phyloP scores from a whole-genome alignment of 2,329 filamentous ascomycete species.

The Trichoderma sp. region DNA sequence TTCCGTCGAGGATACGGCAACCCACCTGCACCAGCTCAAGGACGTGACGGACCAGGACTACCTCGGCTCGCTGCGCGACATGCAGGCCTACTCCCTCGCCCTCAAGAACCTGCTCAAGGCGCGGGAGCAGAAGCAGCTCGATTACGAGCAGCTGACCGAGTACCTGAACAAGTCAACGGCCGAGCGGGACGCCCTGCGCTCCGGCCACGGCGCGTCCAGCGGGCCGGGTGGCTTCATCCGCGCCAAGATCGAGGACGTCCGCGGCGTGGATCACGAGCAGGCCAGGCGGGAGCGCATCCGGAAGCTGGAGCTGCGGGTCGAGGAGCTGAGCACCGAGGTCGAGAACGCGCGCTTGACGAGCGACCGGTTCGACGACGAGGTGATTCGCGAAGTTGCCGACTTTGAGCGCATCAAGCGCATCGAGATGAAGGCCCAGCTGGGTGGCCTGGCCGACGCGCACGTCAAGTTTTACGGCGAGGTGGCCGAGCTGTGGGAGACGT shows the following conservation, averaged over 20 bases:
- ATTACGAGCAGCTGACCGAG: slow-evolving; percentile 93
- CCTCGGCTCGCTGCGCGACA: slow-evolving; percentile 86
- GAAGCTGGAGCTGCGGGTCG: slow-evolving; percentile 89
- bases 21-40: slow-evolving; percentile 76
- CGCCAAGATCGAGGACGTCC: slow-evolving; percentile 93
- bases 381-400: slow-evolving; percentile 86
- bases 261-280: slow-evolving; percentile 95
- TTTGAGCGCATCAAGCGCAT: slow-evolving; percentile 96
- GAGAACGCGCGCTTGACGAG: slow-evolving; percentile 83
- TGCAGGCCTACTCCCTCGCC: slow-evolving; percentile 90
- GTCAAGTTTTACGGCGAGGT: slow-evolving; percentile 82
- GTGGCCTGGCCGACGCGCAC: slow-evolving; percentile 80
- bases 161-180: slow-evolving; percentile 89
- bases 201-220: slow-evolving; percentile 55
- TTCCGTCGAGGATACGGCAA: slow-evolving; percentile 79
- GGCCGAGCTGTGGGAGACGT: slow-evolving; percentile 83
- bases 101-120: slow-evolving; percentile 87
- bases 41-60: slow-evolving; percentile 96
- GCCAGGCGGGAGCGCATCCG: slow-evolving; percentile 82
- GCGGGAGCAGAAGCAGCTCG: slow-evolving; percentile 95
- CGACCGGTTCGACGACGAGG: slow-evolving; percentile 94
- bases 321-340: slow-evolving; percentile 86
- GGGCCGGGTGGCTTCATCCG: slow-evolving; percentile 86
- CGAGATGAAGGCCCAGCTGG: slow-evolving; percentile 87
- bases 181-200: slow-evolving; percentile 78